Base-by-base conservation (phyloP, 345 rosid genomes). In the Jatropha curcas region DNA sequence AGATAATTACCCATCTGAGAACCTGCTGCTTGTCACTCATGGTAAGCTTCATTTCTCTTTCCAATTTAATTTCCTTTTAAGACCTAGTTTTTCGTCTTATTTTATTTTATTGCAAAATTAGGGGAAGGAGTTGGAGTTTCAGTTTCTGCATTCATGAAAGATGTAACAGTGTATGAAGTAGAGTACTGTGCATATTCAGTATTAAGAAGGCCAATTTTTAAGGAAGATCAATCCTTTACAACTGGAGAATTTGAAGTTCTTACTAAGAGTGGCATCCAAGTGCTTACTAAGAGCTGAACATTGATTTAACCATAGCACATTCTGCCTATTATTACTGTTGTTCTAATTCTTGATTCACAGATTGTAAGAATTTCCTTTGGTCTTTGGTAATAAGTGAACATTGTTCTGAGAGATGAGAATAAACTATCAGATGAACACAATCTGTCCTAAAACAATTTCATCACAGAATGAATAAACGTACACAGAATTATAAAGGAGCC, bases 71-170 rank as follows among this genome's bases (percentile, higher is more conserved):
- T 19, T 35, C 5, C 19, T 41, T 53, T 22, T 8, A 6, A 37
- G 52, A 20, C 25, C 39, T 22, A 14, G 7, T 50, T n/a, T 5
- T 53, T 2, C 63, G 60, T 28, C 5, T 11, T 70, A 3, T 4
- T 37, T 34, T 22, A 2, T 24, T 2, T 31, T 39, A 68, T 24
- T 68, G 31, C 61, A 63, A 41, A 34, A 76, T 67, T 86, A 92
- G 98, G 97, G 74, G 98, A 92, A 84, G 98, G 90, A 74, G 97
- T 92, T n/a, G 93, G 92, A 25, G 85, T 88, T 45, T 82, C 91
- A 0, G 83, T 92, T 58, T 88, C 92, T 7, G 85, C 87, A 6
- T 88, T 86, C 62, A 66, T 78, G 81, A 80, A 82, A 76, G 89
- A 83, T 20, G 52, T 64, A 2, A 82, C 72, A 0, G 98, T 92